Evolutionary conservation across 2,329 filamentous ascomycete species (phyloP), one percentile per base, ranked within the genome.

Genomic region (Zarea fungicola): DNA sequence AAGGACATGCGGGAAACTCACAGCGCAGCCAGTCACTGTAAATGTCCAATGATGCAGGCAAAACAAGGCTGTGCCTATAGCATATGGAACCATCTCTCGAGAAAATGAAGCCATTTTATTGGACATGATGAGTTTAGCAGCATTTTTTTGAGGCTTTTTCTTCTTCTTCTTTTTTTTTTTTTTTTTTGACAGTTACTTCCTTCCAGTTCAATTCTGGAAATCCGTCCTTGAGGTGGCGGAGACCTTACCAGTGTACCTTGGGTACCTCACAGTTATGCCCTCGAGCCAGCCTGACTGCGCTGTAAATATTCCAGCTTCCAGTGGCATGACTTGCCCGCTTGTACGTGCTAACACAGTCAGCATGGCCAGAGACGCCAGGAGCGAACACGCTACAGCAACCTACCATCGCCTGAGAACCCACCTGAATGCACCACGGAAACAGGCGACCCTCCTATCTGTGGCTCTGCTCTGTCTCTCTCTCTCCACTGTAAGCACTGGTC

Each of bases 401-500:
- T 21, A 7, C 14, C 11, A 18, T n/a, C 9, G 23, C 32, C 41
- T 35, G 23, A 10, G 19, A 10, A 26, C 40, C n/a, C 6, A 8
- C 16, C 40, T n/a, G 3, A n/a, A n/a, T n/a, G 16, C 11, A 9
- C 6, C 14, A 21, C 6, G 13, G 18, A 11, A 19, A 41, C 21
- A 41, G 44, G n/a, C n/a, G n/a, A n/a, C n/a, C n/a, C n/a, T n/a
- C n/a, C n/a, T n/a, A n/a, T n/a, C n/a, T n/a, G n/a, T n/a, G n/a
- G n/a, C n/a, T n/a, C n/a, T n/a, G n/a, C n/a, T n/a, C n/a, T n/a
- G n/a, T n/a, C 44, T 19, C 36, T n/a, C 6, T n/a, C 19, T 19
- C 44, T 21, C 44, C 35, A 34, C 44, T 40, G 21, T 48, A 34
- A 37, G 42, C 42, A n/a, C n/a, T n/a, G n/a, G n/a, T n/a, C n/a